Base-by-base conservation (phyloP, 352 stramenopile genomes). In the Thraustochytrium sp. region DNA sequence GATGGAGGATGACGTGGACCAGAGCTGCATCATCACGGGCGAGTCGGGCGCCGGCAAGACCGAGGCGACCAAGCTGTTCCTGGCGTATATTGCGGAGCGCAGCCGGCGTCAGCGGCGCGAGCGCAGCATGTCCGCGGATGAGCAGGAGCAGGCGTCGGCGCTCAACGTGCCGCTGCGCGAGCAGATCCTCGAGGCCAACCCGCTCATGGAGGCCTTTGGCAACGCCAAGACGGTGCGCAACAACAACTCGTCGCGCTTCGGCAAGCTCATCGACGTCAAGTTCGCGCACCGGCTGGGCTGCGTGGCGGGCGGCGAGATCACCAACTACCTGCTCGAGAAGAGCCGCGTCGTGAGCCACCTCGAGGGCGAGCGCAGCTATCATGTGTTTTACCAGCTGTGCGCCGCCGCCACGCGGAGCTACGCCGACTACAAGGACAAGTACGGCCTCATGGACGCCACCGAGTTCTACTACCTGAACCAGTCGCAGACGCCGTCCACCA, bases 141-240 rank as follows among this genome's bases (percentile, higher is more conserved):
- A 42, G 31, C 53, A 36, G 13, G 42, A 76, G 29, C 64, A 29
- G 9, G 34, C 42, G 1, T 31, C 23, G 31, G 68, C 31, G 13
- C 46, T 51, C 31, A 42, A 80, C 34, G 42, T 84, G 8, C 55
- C 55, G 21, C 55, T 76, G 11, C 55, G 55, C 31, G 85, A 86
- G n/a, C 55, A 54, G 38, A 49, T 88, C 53, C 64, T 99, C 44
- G 97, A 93, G 59, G 97, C 94, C 4, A 99, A 99, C 88, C 96
- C 97, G 53, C 96, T 99, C 72, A 89, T 99, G n/a, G 97, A 99
- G 88, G 94, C 94, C 2, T 99, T 99, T 88, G 97, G 97, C 82
- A 99, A 99, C 86, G 95, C 96, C 48, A 92, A 95, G 42, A 99
- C 96, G 21, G 92, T 98, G 55, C 90, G 95, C 16, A 99, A 99